Conservation (phyloP, 1,139 yeast genomes). For the Geotrichum restrictum region DNA sequence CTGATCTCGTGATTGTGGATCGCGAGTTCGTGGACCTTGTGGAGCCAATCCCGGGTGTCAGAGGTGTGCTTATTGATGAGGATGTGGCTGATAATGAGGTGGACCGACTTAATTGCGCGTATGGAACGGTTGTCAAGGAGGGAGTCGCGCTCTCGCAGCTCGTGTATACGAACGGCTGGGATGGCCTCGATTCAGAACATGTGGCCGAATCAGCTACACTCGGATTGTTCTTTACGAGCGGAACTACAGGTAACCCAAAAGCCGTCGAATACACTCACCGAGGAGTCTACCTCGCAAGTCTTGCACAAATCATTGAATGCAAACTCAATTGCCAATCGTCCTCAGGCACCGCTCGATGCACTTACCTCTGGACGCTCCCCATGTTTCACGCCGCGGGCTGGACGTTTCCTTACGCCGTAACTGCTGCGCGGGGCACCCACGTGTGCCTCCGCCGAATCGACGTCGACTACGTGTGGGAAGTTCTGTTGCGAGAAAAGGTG, state of each 20-base stretch:
- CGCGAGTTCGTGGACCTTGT: slow-evolving; percentile 34
- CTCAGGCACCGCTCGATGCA: slow-evolving; percentile 35
- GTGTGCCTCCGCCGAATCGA: slow-evolving; percentile 39
- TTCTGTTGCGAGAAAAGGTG: slow-evolving; percentile 33
- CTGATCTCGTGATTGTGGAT: slow-evolving; percentile 38
- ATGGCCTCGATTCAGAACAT: slow-evolving; percentile 30
- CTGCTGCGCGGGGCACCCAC: slow-evolving; percentile 41
- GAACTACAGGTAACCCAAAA: slow-evolving; percentile 74
- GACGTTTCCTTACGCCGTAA: slow-evolving; percentile 42
- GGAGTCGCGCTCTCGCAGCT: slow-evolving; percentile 27
- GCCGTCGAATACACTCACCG: slow-evolving; percentile 64
- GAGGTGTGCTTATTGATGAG: slow-evolving; percentile 33
- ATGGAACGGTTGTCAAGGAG: slow-evolving; percentile 31
- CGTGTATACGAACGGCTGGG: slow-evolving; percentile 26
- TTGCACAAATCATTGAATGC: slow-evolving; percentile 38
- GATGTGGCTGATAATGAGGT: slow-evolving; percentile 30
- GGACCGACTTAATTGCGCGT: slow-evolving; percentile 28
- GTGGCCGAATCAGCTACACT: slow-evolving; percentile 34
- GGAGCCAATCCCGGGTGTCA: slow-evolving; percentile 19
- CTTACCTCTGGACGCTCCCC: slow-evolving; percentile 42
- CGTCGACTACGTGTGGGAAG: slow-evolving; percentile 38
- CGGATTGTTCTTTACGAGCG: slow-evolving; percentile 57
- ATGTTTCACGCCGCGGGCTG: slow-evolving; percentile 44
- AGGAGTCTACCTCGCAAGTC: slow-evolving; percentile 37
- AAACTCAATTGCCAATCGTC: slow-evolving; percentile 36